Evolutionary conservation across 169 alveolate species (phyloP).

Genomic region (Eimeria nieschulzi): DNA sequence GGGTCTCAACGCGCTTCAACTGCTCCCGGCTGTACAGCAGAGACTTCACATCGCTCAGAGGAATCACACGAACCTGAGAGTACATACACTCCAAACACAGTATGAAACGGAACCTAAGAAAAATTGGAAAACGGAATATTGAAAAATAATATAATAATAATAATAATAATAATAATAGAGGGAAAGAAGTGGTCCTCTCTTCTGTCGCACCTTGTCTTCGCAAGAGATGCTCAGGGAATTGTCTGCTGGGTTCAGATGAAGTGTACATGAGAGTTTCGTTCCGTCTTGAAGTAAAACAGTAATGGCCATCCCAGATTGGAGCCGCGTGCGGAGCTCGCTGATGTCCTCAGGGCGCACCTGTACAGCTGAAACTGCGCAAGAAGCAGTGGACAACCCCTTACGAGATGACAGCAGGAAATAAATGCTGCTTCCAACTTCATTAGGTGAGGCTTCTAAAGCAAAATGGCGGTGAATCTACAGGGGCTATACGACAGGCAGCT

Average conservation of each 20-base stretch:
- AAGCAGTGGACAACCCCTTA: too few relatives aligned
- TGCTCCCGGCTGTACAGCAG: slow-evolving; percentile 79
- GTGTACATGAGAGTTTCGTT: slow-evolving; percentile 55
- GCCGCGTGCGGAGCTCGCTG: slow-evolving; percentile 19
- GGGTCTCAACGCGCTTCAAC: slow-evolving; percentile 80
- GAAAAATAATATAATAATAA: too few relatives aligned
- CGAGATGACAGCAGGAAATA: too few relatives aligned
- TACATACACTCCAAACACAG: background rate
- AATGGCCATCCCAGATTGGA: slow-evolving; percentile 37
- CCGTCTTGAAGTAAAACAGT: slow-evolving; percentile 73
- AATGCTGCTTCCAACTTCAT: too few relatives aligned
- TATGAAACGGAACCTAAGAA: too few relatives aligned
- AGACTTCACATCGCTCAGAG: slow-evolving; percentile 61
- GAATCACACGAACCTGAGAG: slow-evolving; percentile 71
- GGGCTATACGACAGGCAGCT: too few relatives aligned
- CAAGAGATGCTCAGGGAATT: slow-evolving; percentile 63
- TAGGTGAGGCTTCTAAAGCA: too few relatives aligned
- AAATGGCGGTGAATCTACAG: too few relatives aligned
- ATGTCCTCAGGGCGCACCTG: background rate
- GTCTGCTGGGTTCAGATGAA: slow-evolving; percentile 50
- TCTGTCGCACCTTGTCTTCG: slow-evolving; percentile 62
- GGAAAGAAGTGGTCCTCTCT: background rate
- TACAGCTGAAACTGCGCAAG: background rate
- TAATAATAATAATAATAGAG: too few relatives aligned
- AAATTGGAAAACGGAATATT: too few relatives aligned